These are phyloP conservation scores for Phialocephala sp. DNA, from an alignment of 2,329 filamentous ascomycete genomes.

Conservation along the genomic window DNA sequence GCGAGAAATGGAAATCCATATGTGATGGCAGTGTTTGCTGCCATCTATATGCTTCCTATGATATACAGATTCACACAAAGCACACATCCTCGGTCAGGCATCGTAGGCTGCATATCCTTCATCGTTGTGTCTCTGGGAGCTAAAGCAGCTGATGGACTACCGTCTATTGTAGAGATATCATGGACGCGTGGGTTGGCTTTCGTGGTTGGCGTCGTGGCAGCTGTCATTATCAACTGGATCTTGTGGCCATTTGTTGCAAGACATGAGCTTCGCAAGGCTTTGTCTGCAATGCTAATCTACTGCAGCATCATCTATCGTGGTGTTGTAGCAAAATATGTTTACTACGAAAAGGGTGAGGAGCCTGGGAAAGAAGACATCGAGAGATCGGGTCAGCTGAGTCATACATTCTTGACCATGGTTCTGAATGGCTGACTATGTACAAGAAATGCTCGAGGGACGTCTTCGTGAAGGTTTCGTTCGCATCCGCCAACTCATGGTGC, in stretches of 20 bases:
- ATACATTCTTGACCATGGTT: background rate
- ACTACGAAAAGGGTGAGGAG: slow-evolving; percentile 59
- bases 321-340: slow-evolving; percentile 62
- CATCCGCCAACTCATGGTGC: slow-evolving; percentile 57
- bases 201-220: slow-evolving; percentile 58
- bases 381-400: slow-evolving; percentile 45
- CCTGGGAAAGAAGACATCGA: slow-evolving; percentile 57
- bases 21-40: slow-evolving; percentile 59
- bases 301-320: slow-evolving; percentile 61
- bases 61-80: slow-evolving; percentile 61
- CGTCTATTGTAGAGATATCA: slow-evolving; percentile 49
- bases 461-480: slow-evolving; percentile 65
- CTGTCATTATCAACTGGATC: slow-evolving; percentile 62
- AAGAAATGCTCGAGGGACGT: slow-evolving; percentile 62
- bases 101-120: slow-evolving; percentile 63
- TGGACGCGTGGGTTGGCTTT: slow-evolving; percentile 57
- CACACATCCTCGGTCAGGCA: slow-evolving; percentile 60
- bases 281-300: slow-evolving; percentile 63
- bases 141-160: slow-evolving; percentile 38
- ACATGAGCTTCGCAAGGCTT: slow-evolving; percentile 60
- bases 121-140: slow-evolving; percentile 56
- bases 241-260: slow-evolving; percentile 67
- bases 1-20: slow-evolving; percentile 59
- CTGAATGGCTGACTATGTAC: slow-evolving; percentile 17
- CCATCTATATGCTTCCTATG: slow-evolving; percentile 65